A percentile compares a stretch with the other conserved stretches of the same genome.
phyloP scores from a whole-genome alignment of 2,329 filamentous ascomycete species.

The Emergomyces pasteurianus region DNA sequence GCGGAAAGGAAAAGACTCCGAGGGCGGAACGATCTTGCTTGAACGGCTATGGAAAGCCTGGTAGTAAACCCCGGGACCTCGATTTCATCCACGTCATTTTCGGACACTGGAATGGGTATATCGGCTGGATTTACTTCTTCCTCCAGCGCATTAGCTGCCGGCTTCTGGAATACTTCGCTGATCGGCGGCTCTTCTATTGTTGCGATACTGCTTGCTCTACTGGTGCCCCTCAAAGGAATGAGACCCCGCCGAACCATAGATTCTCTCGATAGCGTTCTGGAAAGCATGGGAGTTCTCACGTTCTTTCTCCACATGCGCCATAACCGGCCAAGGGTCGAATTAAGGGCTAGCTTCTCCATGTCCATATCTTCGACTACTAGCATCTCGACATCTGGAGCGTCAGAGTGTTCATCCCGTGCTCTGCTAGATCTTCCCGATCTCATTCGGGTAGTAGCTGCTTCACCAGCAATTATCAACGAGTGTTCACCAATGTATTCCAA shows the following conservation, averaged over 20 bases:
- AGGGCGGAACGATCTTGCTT: constrained; percentile 21
- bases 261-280: constrained; percentile 31
- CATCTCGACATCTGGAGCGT: constrained; percentile 31
- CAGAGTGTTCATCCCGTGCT: constrained; percentile 35
- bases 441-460: constrained; percentile 57
- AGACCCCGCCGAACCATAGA: constrained; percentile 25
- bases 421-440: constrained; percentile 30
- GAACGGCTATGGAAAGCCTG: constrained; percentile 6
- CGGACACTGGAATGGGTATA: constrained; percentile 56
- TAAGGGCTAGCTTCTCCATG: constrained; percentile 84
- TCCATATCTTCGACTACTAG: constrained; percentile 82
- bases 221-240: constrained; percentile 13
- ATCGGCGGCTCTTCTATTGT: constrained; percentile 22
- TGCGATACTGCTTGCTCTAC: constrained; percentile 28
- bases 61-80: constrained; percentile 59
- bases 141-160: constrained; percentile 1
- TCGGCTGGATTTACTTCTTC: constrained; percentile 39
- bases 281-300: constrained; percentile 23
- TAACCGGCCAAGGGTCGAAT: constrained; percentile 72
- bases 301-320: constrained; percentile 96
- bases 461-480: constrained; percentile 72
- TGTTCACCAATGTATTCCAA: constrained; percentile 91
- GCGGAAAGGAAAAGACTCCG: constrained; percentile 30
- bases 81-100: constrained; percentile 65
- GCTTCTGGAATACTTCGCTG: constrained; percentile 7